Evolutionary conservation across 352 stramenopile genomes (phyloP), one percentile per base, ranked within the genome.

Genomic region (Phytophthora pisi): DNA sequence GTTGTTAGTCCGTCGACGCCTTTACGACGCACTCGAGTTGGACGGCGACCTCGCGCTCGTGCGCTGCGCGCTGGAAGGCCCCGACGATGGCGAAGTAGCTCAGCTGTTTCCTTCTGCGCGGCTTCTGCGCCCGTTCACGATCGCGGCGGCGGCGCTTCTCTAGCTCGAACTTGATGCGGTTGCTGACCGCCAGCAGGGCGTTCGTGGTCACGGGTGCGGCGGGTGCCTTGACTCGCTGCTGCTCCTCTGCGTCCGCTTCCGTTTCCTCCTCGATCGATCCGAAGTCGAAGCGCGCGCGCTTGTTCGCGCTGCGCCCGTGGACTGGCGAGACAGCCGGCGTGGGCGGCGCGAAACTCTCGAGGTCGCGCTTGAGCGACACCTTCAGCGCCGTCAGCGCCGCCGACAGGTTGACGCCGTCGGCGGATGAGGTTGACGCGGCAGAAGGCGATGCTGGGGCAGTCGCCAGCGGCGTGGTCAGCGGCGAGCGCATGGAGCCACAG

Each of bases 1-100:
- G 49, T 59, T 57, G 15, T 70, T 52, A 78, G 28, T 75, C 61
- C 13, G 57, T 73, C 26, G 74, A 75, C 47, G 74, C 64, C 40
- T 74, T 61, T n/a, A 79, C 69, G 18, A 80, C 59, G 47, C 68
- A 72, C 49, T 83, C 76, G 15, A 79, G 51, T 57, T 79, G 74
- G 55, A 87, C 18, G 0, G 77, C 76, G 5, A 83, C 63, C 34
- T 86, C 69, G 56, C 87, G 83, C 66, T 95, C 85, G 55, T 83
- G 82, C 5, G 83, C 81, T 4, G 87, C 87, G 43, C 85, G 87
- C 42, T 95, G 87, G 67, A 95, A 95, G 3, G 87, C 87, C 10
- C 83, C 80, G 31, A 89, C 72, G 57, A 95, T 95, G 36, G 87
- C 85, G 60, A 92, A 91, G 62, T 88, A 93, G 65, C 78, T 91